Evolutionary conservation across 164 flowering plant genomes (phyloP).

Genomic region (Vitis cinerea): DNA sequence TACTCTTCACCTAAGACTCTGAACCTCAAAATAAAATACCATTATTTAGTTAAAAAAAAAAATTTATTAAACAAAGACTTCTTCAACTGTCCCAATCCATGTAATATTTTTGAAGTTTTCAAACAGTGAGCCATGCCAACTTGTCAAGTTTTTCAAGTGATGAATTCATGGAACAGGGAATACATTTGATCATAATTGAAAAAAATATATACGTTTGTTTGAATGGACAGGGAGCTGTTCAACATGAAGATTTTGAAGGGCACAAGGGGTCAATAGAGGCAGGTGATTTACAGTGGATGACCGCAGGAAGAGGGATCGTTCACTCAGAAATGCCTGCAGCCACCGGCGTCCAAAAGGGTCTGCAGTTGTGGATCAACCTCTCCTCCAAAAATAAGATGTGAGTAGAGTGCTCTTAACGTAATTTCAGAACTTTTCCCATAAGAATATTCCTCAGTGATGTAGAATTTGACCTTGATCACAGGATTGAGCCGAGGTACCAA

Average conservation of each 20-base stretch:
- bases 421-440: too few species aligned
- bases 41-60: too few species aligned
- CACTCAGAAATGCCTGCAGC: conserved; percentile 90
- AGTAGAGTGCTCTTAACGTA: conserved; percentile 8
- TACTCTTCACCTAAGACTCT: too few species aligned
- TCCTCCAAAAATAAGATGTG: conserved; percentile 80
- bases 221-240: conserved; percentile 52
- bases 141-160: too few species aligned
- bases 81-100: too few species aligned
- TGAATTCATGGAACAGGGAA: too few species aligned
- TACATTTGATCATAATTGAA: too few species aligned
- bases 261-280: conserved; percentile 49
- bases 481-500: conserved; percentile 85
- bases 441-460: too few species aligned
- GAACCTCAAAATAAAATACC: too few species aligned
- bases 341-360: conserved; percentile 66
- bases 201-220: background rate
- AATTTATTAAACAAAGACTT: too few species aligned
- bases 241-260: conserved; percentile 80
- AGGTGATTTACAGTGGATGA: conserved; percentile 92
- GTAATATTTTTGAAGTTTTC: too few species aligned
- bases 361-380: conserved; percentile 75
- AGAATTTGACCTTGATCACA: conserved; percentile 15
- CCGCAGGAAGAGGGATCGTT: conserved; percentile 88
- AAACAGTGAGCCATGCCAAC: too few species aligned